Conservation (phyloP, 169 alveolate genomes). For the Babesia gibsoni region DNA sequence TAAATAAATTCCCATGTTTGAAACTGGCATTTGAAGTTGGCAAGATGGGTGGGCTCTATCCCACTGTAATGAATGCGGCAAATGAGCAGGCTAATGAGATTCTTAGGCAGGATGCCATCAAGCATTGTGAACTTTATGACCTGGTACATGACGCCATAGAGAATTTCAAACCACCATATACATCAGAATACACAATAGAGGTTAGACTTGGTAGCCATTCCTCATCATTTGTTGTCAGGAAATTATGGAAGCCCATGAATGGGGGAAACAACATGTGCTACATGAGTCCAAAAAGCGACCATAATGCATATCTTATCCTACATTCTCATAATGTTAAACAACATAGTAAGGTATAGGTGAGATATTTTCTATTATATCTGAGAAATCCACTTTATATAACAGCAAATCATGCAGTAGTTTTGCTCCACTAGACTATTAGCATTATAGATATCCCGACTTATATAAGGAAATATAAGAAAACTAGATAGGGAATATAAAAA, state of each 20-base stretch:
- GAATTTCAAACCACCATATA: slow-evolving; percentile 1
- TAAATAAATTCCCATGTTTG: slow-evolving; percentile 77
- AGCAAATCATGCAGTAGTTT: too few species aligned
- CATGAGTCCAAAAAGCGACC: not conserved
- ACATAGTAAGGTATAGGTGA: too few species aligned
- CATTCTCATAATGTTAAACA: too few species aligned
- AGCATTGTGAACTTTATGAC: slow-evolving; percentile 19
- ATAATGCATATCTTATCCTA: too few species aligned
- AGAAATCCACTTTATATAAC: too few species aligned
- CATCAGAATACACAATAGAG: slow-evolving; percentile 11
- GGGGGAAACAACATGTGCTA: slow-evolving; percentile 7
- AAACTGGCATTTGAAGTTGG: slow-evolving; percentile 81
- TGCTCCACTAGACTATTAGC: too few species aligned
- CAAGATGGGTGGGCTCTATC: slow-evolving; percentile 73
- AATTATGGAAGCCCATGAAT: slow-evolving; percentile 15
- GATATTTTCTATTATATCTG: too few species aligned
- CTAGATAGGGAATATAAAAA: too few species aligned
- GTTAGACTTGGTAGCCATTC: not conserved
- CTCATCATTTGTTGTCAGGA: not conserved
- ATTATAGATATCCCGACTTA: too few species aligned
- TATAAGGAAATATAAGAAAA: too few species aligned
- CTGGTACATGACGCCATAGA: slow-evolving; percentile 38
- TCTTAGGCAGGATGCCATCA: slow-evolving; percentile 63
- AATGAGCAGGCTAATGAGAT: slow-evolving; percentile 79
- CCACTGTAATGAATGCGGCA: slow-evolving; percentile 83